These are phyloP conservation scores for Serendipita indica DNA, from an alignment of 768 basidiomycete genomes.

Conservation along the genomic window DNA sequence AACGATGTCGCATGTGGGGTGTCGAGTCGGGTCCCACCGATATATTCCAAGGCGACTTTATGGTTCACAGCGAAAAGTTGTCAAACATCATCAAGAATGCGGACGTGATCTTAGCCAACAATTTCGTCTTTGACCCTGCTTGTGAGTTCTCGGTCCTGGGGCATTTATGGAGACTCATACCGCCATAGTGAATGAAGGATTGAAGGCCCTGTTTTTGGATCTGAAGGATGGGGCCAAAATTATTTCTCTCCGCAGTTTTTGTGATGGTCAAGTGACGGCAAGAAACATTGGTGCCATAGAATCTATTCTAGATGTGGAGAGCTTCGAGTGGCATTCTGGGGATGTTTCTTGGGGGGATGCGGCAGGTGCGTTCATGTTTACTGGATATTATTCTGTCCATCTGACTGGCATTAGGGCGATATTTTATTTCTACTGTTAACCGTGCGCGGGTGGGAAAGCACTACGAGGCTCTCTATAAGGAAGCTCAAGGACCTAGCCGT, in stretches of 20 bases:
- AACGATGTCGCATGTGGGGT: slow-evolving; percentile 86
- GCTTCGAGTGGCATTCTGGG: not conserved
- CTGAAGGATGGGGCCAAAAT: slow-evolving; percentile 86
- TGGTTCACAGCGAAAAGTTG: slow-evolving; percentile 42
- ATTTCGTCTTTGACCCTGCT: slow-evolving; percentile 65
- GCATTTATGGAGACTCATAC: not conserved
- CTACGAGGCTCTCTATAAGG: not conserved
- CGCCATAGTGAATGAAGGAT: slow-evolving; percentile 62
- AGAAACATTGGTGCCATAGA: not conserved
- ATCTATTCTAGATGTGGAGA: not conserved
- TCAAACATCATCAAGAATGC: slow-evolving; percentile 60
- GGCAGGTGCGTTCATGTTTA: not conserved
- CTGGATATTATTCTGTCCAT: not conserved
- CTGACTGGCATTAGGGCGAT: not conserved
- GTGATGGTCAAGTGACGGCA: not conserved
- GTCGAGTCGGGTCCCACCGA: slow-evolving; percentile 59
- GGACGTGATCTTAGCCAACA: slow-evolving; percentile 84
- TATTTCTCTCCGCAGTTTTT: slow-evolving; percentile 40
- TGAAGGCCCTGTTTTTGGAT: slow-evolving; percentile 84
- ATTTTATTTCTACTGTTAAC: not conserved
- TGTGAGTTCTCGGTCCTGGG: not conserved
- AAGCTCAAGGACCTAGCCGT: not conserved
- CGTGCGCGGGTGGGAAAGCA: not conserved
- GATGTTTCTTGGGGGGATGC: slow-evolving; percentile 1
- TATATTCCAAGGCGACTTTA: slow-evolving; percentile 77